Base-by-base conservation (phyloP, 192 early-diverging fungal species). In the Coemansia sp. region DNA sequence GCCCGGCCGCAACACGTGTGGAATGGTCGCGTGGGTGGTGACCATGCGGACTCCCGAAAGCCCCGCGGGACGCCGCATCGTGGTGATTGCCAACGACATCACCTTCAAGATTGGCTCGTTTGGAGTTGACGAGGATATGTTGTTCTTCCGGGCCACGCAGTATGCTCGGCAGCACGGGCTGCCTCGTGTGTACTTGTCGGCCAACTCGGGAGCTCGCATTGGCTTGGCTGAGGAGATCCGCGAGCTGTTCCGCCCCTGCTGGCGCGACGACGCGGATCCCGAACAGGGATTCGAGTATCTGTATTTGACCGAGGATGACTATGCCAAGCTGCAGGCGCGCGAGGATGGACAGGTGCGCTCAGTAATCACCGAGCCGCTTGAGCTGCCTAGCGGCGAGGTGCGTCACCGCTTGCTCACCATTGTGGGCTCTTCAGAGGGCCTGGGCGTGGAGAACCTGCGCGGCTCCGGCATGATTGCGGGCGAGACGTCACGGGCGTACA, bases 1-100 rank as follows among this genome's bases (percentile, higher is more conserved):
- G 41, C 82, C 92, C 41, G 96, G 94, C 37, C 85, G 84, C 45
- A 97, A 99, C 85, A 86, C 80, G 53, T 87, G 85, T 57, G 96
- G 96, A 53, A 99, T 99, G 96, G 93, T 99, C 20, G 93, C 90
- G 0, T 97, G 92, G 92, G 75, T 93, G 26, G 80, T 95, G 51
- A 88, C 86, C 10, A 62, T 96, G 57, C 85, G 81, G 53, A 97
- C 96, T 10, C 96, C 96, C 50, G 93, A 97, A 74, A 91, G 90
- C 70, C 94, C 96, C 21, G 78, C 83, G n/a, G 89, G 89, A 23
- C 87, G 94, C 26, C 78, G 82, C 36, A 82, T 99, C 23, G 85
- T 97, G 50, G 91, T 97, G 15, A 89, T 99, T 79, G 94, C 94
- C 61, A 99, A 99, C 80, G 96, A 99, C 68, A 96, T 99, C 53